A percentile compares a stretch with the other conserved stretches of the same genome.
phyloP scores from a whole-genome alignment of 768 basidiomycete genomes.

The Mycena sanguinolenta region DNA sequence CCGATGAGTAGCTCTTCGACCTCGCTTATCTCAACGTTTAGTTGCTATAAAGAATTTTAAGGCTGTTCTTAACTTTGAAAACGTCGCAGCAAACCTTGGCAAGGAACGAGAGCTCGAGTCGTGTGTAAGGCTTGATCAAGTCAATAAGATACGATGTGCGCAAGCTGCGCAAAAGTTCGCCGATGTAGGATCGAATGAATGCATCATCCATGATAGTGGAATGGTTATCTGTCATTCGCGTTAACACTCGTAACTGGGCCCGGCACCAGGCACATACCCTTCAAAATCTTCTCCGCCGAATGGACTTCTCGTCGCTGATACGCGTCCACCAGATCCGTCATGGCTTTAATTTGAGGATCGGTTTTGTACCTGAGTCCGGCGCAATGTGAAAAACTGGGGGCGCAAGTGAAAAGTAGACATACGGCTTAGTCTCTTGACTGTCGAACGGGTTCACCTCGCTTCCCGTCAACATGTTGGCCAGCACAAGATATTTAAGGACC shows the following conservation, averaged over 20 bases:
- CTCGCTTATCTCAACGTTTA: slow-evolving; percentile 92
- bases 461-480: slow-evolving; percentile 98
- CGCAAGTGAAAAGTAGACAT: slow-evolving; percentile 43
- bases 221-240: slow-evolving; percentile 76
- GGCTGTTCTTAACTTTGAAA: not conserved
- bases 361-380: slow-evolving; percentile 81
- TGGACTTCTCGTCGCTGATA: slow-evolving; percentile 98
- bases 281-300: slow-evolving; percentile 95
- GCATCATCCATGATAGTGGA: slow-evolving; percentile 96
- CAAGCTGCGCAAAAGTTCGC: slow-evolving; percentile 93
- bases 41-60: slow-evolving; percentile 70
- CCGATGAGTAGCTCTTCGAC: slow-evolving; percentile 95
- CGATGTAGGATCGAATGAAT: slow-evolving; percentile 96
- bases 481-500: slow-evolving; percentile 97
- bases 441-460: slow-evolving; percentile 99
- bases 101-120: slow-evolving; percentile 93
- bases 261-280: slow-evolving; percentile 63
- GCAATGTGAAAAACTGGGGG: not conserved
- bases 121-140: slow-evolving; percentile 96
- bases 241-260: not conserved
- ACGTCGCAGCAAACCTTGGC: slow-evolving; percentile 67
- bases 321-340: slow-evolving; percentile 97
- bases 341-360: slow-evolving; percentile 96
- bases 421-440: slow-evolving; percentile 99
- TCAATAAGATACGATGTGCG: slow-evolving; percentile 98